These are phyloP conservation scores for Phaeoacremonium minimum DNA, from an alignment of 2,329 filamentous ascomycete genomes.

Conservation along the genomic window DNA sequence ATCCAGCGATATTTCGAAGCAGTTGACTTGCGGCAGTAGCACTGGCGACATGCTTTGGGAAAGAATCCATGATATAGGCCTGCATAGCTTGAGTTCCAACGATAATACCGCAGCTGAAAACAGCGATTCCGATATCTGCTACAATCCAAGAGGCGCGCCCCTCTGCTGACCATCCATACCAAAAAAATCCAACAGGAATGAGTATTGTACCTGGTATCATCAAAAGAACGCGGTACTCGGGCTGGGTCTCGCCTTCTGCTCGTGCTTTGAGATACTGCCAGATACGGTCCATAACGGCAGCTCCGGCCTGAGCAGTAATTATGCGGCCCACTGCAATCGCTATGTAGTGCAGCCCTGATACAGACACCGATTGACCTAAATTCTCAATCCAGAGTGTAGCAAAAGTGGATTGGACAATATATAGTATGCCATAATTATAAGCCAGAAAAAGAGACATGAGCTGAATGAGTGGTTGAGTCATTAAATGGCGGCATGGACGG, in stretches of 20 bases:
- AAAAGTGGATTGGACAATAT: constrained; percentile 38
- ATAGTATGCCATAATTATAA: constrained; percentile 41
- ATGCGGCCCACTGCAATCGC: constrained; percentile 36
- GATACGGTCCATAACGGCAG: constrained; percentile 22
- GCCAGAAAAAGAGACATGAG: constrained; percentile 37
- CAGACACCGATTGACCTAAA: constrained; percentile 33
- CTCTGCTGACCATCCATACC: constrained; percentile 51
- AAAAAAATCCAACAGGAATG: constrained; percentile 43
- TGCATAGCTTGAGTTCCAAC: constrained; percentile 46
- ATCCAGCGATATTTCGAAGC: constrained; percentile 10
- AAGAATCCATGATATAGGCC: constrained; percentile 49
- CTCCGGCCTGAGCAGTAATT: constrained; percentile 23
- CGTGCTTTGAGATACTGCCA: constrained; percentile 21
- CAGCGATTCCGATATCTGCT: constrained; percentile 28
- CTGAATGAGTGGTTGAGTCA: constrained; percentile 39
- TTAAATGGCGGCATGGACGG: too few species aligned
- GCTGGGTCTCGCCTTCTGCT: constrained; percentile 10
- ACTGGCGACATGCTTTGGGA: constrained; percentile 20
- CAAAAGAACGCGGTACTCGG: constrained; percentile 41
- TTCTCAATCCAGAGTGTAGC: constrained; percentile 32
- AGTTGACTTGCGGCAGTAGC: constrained; percentile 33
- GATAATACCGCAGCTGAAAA: constrained; percentile 46
- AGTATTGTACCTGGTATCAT: constrained; percentile 47
- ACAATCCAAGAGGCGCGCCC: constrained; percentile 46
- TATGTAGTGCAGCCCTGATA: constrained; percentile 39